These are phyloP conservation scores for Xerophyta viscosa DNA, from an alignment of 106 monocot species.

Conservation along the genomic window DNA sequence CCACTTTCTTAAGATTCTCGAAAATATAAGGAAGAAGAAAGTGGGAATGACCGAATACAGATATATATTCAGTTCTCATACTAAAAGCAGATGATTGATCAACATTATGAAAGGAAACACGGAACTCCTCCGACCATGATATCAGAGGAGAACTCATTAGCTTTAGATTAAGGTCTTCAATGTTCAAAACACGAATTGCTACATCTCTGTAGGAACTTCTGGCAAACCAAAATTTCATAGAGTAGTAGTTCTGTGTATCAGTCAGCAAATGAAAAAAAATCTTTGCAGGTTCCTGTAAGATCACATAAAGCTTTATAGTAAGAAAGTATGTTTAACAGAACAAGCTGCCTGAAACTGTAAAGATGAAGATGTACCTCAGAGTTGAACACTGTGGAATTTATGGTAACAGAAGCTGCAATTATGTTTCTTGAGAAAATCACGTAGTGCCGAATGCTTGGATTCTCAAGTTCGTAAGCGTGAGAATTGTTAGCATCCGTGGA, in stretches of 20 bases:
- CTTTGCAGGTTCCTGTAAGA: constrained; percentile 43
- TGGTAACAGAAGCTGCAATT: constrained; percentile 41
- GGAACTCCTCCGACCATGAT: constrained; percentile 67
- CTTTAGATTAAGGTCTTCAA: constrained; percentile 43
- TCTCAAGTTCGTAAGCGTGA: constrained; percentile 14
- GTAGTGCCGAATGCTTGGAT: constrained; percentile 28
- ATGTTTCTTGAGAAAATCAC: constrained; percentile 50
- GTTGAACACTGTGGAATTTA: constrained; percentile 55
- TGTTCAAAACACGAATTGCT: constrained; percentile 42
- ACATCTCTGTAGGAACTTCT: constrained; percentile 46
- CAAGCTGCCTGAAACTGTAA: neutral
- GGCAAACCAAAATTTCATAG: constrained; percentile 73
- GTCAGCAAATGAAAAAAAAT: constrained; percentile 76
- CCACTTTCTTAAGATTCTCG: constrained; percentile 50
- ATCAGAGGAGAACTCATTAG: constrained; percentile 7
- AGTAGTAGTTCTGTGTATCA: constrained; percentile 65
- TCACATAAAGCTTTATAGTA: neutral
- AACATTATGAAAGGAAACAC: constrained; percentile 30
- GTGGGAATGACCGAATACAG: constrained; percentile 77
- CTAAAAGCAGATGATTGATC: constrained; percentile 15
- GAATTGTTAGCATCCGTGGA: constrained; percentile 14
- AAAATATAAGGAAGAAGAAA: constrained; percentile 84
- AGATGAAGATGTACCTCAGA: constrained; percentile 26
- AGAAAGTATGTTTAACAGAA: neutral
- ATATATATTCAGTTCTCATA: constrained; percentile 60